phyloP scores from a whole-genome alignment of 2,329 filamentous ascomycete genomes.

The Paracamarosporium sp. region DNA sequence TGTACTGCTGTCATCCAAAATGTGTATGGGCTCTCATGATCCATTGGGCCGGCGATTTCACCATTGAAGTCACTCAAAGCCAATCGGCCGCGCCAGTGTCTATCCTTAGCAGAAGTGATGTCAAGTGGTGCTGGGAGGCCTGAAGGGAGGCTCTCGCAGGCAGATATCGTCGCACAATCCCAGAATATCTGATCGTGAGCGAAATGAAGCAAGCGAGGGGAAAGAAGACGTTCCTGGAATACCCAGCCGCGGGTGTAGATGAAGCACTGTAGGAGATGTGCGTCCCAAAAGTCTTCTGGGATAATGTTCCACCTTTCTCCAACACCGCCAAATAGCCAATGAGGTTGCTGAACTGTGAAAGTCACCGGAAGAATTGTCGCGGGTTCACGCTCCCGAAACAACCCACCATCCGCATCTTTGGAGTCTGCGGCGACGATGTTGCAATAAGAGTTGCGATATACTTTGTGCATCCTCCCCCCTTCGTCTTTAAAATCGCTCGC shows the following conservation, averaged over 20 bases:
- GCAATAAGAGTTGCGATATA: constrained; percentile 30
- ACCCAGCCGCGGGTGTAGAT: constrained; percentile 25
- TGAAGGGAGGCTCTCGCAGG: constrained; percentile 14
- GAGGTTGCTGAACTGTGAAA: background rate
- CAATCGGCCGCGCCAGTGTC: constrained; percentile 17
- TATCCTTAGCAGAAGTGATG: constrained; percentile 6
- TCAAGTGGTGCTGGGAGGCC: constrained; percentile 12
- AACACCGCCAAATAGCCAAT: background rate
- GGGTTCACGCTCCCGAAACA: background rate
- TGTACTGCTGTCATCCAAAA: constrained; percentile 21
- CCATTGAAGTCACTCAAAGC: background rate
- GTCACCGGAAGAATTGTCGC: background rate
- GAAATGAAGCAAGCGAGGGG: constrained; percentile 22
- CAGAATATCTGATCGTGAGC: constrained; percentile 19
- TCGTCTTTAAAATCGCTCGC: constrained; percentile 18
- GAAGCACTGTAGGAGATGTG: constrained; percentile 4
- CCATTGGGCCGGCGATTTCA: constrained; percentile 9
- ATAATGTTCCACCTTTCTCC: background rate
- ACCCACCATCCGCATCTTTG: constrained; percentile 20
- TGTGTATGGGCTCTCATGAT: constrained; percentile 10
- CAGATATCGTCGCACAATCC: constrained; percentile 17
- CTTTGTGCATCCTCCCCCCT: constrained; percentile 27
- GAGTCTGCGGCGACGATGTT: constrained; percentile 32
- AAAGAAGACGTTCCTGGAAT: constrained; percentile 25
- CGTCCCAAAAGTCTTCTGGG: background rate